A percentile compares a stretch with the other conserved stretches of the same genome.
phyloP scores from a whole-genome alignment of 805 yeast genomes.

The Candida pini region DNA sequence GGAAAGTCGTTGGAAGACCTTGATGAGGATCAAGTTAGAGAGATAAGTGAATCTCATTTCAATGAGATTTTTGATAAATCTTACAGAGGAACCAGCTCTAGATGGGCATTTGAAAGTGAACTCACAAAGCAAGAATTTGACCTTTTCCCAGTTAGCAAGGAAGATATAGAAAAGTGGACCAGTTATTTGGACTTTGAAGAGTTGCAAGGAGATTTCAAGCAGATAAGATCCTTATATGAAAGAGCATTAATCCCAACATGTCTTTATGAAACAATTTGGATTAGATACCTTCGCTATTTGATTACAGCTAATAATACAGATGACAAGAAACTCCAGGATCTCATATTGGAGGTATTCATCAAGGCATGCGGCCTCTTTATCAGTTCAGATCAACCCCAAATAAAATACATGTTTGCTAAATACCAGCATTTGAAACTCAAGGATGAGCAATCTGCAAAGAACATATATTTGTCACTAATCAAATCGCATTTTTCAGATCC shows the following conservation, averaged over 20 bases:
- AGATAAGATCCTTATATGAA: slow-evolving; percentile 53
- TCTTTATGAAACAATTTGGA: slow-evolving; percentile 58
- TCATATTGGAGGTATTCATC: slow-evolving; percentile 35
- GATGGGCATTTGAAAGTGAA: slow-evolving; percentile 71
- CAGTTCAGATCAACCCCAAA: slow-evolving; percentile 18
- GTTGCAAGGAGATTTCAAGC: slow-evolving; percentile 18
- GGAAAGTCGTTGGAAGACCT: slow-evolving; percentile 7
- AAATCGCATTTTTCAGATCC: slow-evolving; percentile 5
- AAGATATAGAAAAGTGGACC: slow-evolving; percentile 51
- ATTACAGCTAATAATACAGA: slow-evolving; percentile 25
- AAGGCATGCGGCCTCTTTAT: slow-evolving; percentile 42
- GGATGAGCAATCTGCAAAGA: slow-evolving; percentile 15
- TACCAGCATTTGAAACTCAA: slow-evolving; percentile 17
- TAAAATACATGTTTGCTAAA: slow-evolving; percentile 27
- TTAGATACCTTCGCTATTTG: slow-evolving; percentile 54
- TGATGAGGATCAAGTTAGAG: slow-evolving; percentile 12
- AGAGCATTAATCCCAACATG: slow-evolving; percentile 71
- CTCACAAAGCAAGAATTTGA: slow-evolving; percentile 56
- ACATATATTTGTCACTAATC: slow-evolving; percentile 16
- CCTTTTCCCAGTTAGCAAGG: slow-evolving; percentile 36
- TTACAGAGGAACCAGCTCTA: slow-evolving; percentile 46
- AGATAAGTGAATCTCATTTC: slow-evolving; percentile 38
- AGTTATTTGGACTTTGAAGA: slow-evolving; percentile 51
- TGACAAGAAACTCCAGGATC: slow-evolving; percentile 30
- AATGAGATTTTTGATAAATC: slow-evolving; percentile 38